phyloP scores from a whole-genome alignment of 2,329 filamentous ascomycete genomes.

The Teratosphaeria zuluensis region DNA sequence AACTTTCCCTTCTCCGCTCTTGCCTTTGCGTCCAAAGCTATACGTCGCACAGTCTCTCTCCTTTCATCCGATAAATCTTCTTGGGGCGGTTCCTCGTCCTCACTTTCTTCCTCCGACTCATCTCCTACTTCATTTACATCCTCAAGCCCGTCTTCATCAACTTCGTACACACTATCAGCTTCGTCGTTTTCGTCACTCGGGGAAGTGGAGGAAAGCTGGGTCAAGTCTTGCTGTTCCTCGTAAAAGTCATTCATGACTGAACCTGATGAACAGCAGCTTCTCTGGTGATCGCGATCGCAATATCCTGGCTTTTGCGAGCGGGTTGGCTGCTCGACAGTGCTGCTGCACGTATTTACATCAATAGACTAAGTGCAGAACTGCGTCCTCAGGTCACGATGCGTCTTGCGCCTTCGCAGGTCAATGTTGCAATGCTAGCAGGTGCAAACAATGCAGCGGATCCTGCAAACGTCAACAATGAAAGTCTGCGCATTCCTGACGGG shows the following conservation, averaged over 20 bases:
- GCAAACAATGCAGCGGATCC: background rate
- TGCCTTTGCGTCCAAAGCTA: background rate
- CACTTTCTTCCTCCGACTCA: background rate
- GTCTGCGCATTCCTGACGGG: background rate
- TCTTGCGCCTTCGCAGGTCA: background rate
- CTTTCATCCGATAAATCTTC: background rate
- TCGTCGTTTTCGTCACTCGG: background rate
- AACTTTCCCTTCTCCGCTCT: background rate
- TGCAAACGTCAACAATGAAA: background rate
- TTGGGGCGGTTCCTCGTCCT: background rate
- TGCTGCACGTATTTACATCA: background rate
- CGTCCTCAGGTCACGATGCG: background rate
- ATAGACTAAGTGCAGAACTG: background rate
- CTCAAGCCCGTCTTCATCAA: too few species aligned
- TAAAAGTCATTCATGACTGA: background rate
- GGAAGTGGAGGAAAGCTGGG: background rate
- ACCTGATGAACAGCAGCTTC: too few species aligned
- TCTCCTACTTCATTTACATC: background rate
- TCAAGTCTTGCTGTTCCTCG: background rate
- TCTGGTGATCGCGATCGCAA: background rate
- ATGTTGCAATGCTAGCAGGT: background rate
- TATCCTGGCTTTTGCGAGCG: background rate
- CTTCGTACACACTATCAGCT: background rate
- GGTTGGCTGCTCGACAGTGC: background rate
- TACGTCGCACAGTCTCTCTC: background rate